These are phyloP conservation scores for Pestalotiopsis sp. DNA, from an alignment of 2,329 filamentous ascomycete genomes.

Conservation along the genomic window DNA sequence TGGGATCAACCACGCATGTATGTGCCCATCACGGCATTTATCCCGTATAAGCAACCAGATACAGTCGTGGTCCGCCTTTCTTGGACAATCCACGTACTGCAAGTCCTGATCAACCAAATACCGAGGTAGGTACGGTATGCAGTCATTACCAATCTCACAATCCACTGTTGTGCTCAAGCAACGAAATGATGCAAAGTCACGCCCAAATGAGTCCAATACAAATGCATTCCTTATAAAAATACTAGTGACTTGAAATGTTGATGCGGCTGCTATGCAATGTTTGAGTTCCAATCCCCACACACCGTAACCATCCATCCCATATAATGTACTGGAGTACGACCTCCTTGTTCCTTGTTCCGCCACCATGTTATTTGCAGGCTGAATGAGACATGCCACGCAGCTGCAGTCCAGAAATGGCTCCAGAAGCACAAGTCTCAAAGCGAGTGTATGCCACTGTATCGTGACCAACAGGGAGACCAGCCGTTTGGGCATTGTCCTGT, in stretches of 20 bases:
- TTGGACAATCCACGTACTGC: background rate
- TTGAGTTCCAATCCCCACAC: background rate
- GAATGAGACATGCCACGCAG: background rate
- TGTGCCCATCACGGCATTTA: background rate
- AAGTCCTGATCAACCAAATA: background rate
- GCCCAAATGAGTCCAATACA: background rate
- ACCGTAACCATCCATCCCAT: background rate
- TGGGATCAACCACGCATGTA: background rate
- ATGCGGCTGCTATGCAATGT: conserved; percentile 15
- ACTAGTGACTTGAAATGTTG: conserved; percentile 7
- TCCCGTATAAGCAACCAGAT: background rate
- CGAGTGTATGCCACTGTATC: background rate
- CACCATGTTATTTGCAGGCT: background rate
- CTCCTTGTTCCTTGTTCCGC: background rate
- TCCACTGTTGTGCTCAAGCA: too few relatives aligned
- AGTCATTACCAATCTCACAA: background rate
- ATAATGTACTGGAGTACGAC: background rate
- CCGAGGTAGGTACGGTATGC: background rate
- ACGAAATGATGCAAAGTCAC: background rate
- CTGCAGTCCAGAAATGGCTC: background rate
- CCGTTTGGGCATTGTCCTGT: background rate
- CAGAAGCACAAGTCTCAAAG: background rate
- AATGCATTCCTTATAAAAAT: conserved; percentile 12
- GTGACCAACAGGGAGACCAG: background rate
- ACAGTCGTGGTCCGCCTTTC: background rate